A percentile compares a stretch with the other conserved stretches of the same genome.
Conservation (phyloP, 495 filamentous ascomycete species). For the Podospora sp. region DNA sequence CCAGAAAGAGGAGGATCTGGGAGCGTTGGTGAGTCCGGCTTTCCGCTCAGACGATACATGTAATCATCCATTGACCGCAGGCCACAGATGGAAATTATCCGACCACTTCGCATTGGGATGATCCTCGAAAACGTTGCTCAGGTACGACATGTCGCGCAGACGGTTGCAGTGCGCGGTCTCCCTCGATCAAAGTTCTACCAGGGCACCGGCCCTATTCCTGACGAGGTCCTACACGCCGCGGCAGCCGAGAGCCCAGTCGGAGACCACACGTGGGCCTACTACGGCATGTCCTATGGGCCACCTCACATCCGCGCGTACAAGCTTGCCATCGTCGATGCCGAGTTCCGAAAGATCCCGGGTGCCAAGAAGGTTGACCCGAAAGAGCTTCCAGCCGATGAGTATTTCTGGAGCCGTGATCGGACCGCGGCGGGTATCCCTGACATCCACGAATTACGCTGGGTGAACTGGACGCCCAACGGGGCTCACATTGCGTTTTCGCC, state of each 20-base stretch:
- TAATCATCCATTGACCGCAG: neutral
- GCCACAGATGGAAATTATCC: conserved; percentile 48
- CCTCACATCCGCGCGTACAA: conserved; percentile 46
- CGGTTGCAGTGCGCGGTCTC: conserved; percentile 46
- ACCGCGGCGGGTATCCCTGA: conserved; percentile 48
- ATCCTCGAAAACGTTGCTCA: conserved; percentile 62
- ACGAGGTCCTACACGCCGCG: conserved; percentile 39
- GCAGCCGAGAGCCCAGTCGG: conserved; percentile 45
- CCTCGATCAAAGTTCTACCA: conserved; percentile 50
- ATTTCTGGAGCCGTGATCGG: conserved; percentile 37
- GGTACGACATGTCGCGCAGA: conserved; percentile 55
- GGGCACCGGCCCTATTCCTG: conserved; percentile 43
- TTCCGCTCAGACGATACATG: neutral
- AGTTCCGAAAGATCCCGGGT: conserved; percentile 49
- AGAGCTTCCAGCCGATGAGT: conserved; percentile 35
- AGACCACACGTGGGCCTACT: conserved; percentile 57
- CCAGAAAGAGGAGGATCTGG: conserved; percentile 54
- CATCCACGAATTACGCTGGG: conserved; percentile 55
- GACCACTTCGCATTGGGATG: conserved; percentile 51
- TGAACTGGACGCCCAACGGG: conserved; percentile 61
- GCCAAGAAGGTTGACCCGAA: conserved; percentile 53
- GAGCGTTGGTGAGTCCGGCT: conserved; percentile 32
- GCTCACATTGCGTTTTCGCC: conserved; percentile 61
- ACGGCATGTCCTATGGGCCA: conserved; percentile 57
- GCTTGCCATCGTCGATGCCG: conserved; percentile 47